phyloP scores from a whole-genome alignment of 257 asterid genomes.

The Fraxinus excelsior region DNA sequence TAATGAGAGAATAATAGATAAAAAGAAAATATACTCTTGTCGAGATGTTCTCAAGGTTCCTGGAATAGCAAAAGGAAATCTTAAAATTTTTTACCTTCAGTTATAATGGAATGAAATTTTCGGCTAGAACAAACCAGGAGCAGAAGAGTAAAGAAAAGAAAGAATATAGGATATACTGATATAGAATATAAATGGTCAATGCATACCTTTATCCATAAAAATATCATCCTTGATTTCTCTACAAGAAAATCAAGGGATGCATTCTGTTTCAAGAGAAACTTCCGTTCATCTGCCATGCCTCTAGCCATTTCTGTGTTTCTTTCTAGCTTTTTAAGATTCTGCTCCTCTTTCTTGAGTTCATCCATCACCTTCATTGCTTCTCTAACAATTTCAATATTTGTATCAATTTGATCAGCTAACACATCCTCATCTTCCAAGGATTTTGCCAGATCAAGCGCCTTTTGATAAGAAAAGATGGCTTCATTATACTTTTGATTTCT shows the following conservation, averaged over 20 bases:
- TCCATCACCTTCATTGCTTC: constrained; percentile 64
- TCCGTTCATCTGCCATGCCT: constrained; percentile 71
- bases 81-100: constrained; percentile 10
- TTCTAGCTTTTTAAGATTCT: constrained; percentile 71
- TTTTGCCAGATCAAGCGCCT: constrained; percentile 78
- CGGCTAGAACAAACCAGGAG: constrained; percentile 20
- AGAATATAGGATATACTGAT: constrained; percentile 15
- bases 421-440: constrained; percentile 86
- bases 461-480: constrained; percentile 71
- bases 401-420: constrained; percentile 57
- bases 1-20: constrained; percentile 11
- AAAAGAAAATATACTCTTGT: constrained; percentile 9
- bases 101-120: constrained; percentile 3
- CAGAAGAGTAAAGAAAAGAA: constrained; percentile 12
- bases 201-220: constrained; percentile 70
- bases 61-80: constrained; percentile 1
- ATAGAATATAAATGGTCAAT: constrained; percentile 1
- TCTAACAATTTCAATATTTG: constrained; percentile 61
- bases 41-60: neutral
- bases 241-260: constrained; percentile 66
- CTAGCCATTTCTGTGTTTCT: constrained; percentile 61
- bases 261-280: constrained; percentile 65
- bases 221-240: constrained; percentile 72
- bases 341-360: constrained; percentile 72
- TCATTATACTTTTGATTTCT: constrained; percentile 67